Evolutionary conservation across 2,329 filamentous ascomycete species (phyloP).

Genomic region (Daldinia sp.): DNA sequence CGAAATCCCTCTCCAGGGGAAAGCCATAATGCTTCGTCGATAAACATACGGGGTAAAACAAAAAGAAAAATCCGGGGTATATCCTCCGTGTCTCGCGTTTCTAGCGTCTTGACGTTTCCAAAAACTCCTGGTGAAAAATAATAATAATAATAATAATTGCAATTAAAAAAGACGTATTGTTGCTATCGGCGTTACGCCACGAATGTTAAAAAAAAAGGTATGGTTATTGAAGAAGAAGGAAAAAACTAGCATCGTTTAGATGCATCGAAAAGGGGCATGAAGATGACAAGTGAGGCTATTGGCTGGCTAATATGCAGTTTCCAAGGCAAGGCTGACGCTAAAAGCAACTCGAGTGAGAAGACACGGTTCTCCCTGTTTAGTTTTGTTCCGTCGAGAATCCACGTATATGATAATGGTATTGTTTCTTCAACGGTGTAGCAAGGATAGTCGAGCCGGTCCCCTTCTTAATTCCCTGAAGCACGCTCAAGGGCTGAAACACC

Average conservation of each 20-base stretch:
- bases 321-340: background rate
- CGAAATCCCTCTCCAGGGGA: slow-evolving; percentile 2
- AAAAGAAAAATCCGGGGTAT: slow-evolving; percentile 41
- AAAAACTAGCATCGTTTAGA: slow-evolving; percentile 15
- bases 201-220: slow-evolving; percentile 5
- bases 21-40: slow-evolving; percentile 9
- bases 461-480: slow-evolving; percentile 11
- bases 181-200: slow-evolving; percentile 21
- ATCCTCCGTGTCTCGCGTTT: slow-evolving; percentile 42
- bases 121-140: slow-evolving; percentile 37
- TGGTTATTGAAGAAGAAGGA: too few relatives aligned
- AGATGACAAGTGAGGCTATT: slow-evolving; percentile 12
- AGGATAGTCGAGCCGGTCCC: slow-evolving; percentile 30
- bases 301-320: slow-evolving; percentile 6
- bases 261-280: slow-evolving; percentile 12
- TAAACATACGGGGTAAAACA: slow-evolving; percentile 13
- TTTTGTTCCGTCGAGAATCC: slow-evolving; percentile 11
- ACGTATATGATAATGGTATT: background rate
- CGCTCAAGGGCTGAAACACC: slow-evolving; percentile 25
- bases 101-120: slow-evolving; percentile 32
- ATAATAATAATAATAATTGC: slow-evolving; percentile 21
- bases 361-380: slow-evolving; percentile 8
- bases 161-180: slow-evolving; percentile 29
- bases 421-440: slow-evolving; percentile 14
- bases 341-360: slow-evolving; percentile 2